Base-by-base conservation (phyloP, 2,329 filamentous ascomycete genomes). In the Periglandula ipomoeae region DNA sequence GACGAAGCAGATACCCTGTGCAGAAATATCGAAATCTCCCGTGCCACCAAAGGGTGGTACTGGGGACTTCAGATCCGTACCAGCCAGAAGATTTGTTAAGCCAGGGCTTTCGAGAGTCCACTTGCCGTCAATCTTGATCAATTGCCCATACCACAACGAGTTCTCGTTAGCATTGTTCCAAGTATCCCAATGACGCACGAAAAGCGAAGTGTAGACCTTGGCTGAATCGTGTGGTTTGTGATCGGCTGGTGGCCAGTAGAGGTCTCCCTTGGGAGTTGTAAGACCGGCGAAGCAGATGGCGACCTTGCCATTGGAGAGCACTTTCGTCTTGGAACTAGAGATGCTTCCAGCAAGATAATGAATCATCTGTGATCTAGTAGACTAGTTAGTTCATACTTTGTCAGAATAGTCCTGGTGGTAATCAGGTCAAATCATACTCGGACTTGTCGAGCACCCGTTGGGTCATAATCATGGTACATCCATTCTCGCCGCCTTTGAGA, bases 141-240 rank as follows among this genome's bases (percentile, higher is more conserved):
- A 63, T 5, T 76, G 75, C 27, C 82, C 82, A 26, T 87, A 86
- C 74, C 84, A 93, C 24, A 95, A 74, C 2, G 84, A 77, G 58
- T 82, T 84, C 52, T 76, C 80, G 58, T 87, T 82, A 41, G 82
- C 76, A 1, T 77, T 81, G 23, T 82, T 71, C 67, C 84, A 94
- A n/a, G 75, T 66, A 61, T 94, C 87, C 88, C 88, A 94, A 59
- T 94, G 87, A 13, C 88, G 79, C 24, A 87, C 85, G 59, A 87
- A 93, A 23, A 90, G 77, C 43, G 77, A 79, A 19, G 79, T 80
- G 64, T 93, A 93, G 20, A 89, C 75, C 57, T 78, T 82, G 24
- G 80, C 88, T 3, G 79, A 78, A 19, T 83, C 83, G 22, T 73
- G 67, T 2, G 77, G 70, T 59, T 82, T 79, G 53, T 77, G 69